Base-by-base conservation (phyloP, 2,329 filamentous ascomycete genomes). In the Cladophialophora carrionii region DNA sequence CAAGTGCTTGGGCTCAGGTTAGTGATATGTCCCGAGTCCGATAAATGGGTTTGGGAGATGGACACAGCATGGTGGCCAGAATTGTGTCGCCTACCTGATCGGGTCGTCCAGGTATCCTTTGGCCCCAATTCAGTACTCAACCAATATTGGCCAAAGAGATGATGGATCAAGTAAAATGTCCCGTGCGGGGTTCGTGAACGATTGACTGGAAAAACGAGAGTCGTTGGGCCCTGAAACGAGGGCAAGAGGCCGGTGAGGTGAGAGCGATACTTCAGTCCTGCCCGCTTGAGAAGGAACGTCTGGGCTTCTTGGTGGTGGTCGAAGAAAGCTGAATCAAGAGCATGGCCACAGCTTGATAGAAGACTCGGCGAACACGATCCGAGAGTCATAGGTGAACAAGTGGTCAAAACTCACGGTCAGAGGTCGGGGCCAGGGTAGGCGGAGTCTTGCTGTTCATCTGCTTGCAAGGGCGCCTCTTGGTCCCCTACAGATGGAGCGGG, bases 91-190 rank as follows among this genome's bases (percentile, higher is more conserved):
- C 66, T 69, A 69, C 67, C 67, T 67, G 53, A 60, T 63, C 64
- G 59, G 53, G 62, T 26, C 55, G 55, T 17, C 56, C 46, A 57
- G 59, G 57, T 29, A 57, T 48, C 24, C 52, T 65, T 53, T 51
- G 65, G 60, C 65, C 65, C 68, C 65, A 64, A 69, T 69, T 69
- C 56, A 56, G 64, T 57, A 53, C 37, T 41, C 66, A 56, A 67
- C 63, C 66, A 68, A 67, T 63, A 67, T 65, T 55, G 54, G 54
- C 67, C 64, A 63, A 63, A 67, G 43, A 67, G 52, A 62, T 22
- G 31, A 65, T 53, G 58, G 57, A 37, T 31, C 7, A 43, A 55
- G 43, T 41, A 62, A 31, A 53, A 61, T 24, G 37, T 26, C 34
- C 49, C 29, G 20, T 24, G 57, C 49, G 46, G 57, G 49, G 48